Evolutionary conservation across 2,329 filamentous ascomycete genomes (phyloP), one percentile per base, ranked within the genome.

Genomic region (Magnaporthales sp.): DNA sequence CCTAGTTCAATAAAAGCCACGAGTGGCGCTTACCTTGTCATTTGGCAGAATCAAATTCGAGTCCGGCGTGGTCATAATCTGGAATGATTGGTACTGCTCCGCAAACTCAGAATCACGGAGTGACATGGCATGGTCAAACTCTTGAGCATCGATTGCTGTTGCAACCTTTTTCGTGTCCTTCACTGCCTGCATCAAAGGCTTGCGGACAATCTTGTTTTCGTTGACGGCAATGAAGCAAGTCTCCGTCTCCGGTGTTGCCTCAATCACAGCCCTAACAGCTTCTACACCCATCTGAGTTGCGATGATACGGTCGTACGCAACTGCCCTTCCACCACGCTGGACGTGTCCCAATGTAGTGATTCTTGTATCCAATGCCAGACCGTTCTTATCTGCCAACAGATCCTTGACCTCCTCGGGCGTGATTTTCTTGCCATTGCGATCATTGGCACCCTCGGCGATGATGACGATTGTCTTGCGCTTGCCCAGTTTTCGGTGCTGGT

Each of bases 381-480:
- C 88, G 24, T 69, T 81, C 74, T 87, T 87, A 74, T 89, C 86
- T 51, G 92, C 89, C n/a, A 99, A 86, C 64, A 98, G 87, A 71
- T 94, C 86, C 77, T 95, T 97, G 77, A 99, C 91, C 78, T 90
- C 89, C 22, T 83, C 80, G 10, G 92, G 88, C 0, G 87, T 87
- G 73, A 99, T 96, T 78, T 92, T 94, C 75, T 90, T 91, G 67
- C 97, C 87, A 66, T 94, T 80, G 70, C 86, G 85, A 79, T 97
- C 93, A 71, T 93, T 90, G 62, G 95, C 95, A 71, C 95, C 95
- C 79, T 99, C 95, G 65, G 95, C 95, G 65, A 99, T 91, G 73
- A 99, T 97, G 73, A 99, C 94, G 73, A 98, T 98, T 1, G 95
- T 98, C 83, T 97, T 96, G 73, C 95, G 87, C 85, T 98, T 99